These are phyloP conservation scores for Phytopythium vexans DNA, from an alignment of 352 stramenopile genomes.

Conservation along the genomic window DNA sequence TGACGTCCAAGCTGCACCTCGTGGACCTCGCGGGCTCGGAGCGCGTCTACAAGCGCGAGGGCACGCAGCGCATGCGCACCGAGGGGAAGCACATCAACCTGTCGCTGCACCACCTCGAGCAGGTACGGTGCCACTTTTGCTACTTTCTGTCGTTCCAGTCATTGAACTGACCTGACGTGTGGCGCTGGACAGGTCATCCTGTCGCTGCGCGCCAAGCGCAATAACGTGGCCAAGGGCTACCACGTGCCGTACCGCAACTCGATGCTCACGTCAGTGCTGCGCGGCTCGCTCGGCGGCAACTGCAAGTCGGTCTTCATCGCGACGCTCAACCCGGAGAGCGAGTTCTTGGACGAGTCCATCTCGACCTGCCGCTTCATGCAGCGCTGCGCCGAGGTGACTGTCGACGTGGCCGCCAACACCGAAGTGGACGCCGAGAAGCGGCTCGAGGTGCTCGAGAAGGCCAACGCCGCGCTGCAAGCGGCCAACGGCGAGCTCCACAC, in stretches of 20 bases:
- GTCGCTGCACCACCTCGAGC: constrained; percentile 94
- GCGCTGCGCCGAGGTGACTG: constrained; percentile 87
- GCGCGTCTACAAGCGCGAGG: constrained; percentile 93
- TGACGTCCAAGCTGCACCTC: constrained; percentile 91
- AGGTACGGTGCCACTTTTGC: constrained; percentile 19
- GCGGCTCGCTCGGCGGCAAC: constrained; percentile 94
- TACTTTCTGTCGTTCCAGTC: not conserved
- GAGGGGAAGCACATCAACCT: constrained; percentile 97
- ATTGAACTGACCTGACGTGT: not conserved
- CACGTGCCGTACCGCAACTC: constrained; percentile 96
- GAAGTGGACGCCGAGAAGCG: constrained; percentile 68
- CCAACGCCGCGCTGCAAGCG: constrained; percentile 41
- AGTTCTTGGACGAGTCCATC: constrained; percentile 90
- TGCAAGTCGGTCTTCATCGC: constrained; percentile 97
- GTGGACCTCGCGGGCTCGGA: constrained; percentile 96
- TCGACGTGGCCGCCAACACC: constrained; percentile 64
- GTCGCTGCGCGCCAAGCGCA: constrained; percentile 82
- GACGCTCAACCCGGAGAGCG: constrained; percentile 90
- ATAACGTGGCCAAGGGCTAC: constrained; percentile 38
- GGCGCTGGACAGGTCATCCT: constrained; percentile 86
- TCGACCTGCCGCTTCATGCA: constrained; percentile 96
- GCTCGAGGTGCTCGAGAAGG: constrained; percentile 45
- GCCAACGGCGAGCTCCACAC: constrained; percentile 42
- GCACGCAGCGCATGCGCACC: constrained; percentile 85
- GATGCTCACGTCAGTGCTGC: constrained; percentile 95